Evolutionary conservation across 805 yeast species (phyloP), one percentile per base, ranked within the genome.

Genomic region (Candida namnaoensis): DNA sequence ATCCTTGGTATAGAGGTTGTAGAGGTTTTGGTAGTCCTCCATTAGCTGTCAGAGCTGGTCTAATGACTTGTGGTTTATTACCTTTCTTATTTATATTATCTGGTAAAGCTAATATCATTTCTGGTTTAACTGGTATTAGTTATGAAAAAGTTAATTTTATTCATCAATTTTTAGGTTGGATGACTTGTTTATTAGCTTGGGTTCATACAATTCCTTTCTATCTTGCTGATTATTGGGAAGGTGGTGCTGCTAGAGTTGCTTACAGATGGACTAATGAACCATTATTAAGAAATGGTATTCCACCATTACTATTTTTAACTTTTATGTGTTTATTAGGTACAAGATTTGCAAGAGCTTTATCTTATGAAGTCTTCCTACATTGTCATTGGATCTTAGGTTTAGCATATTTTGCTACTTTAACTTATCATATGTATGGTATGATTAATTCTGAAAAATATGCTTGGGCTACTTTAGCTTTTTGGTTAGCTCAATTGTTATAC

Each of bases 1-100:
- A 69, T 40, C 65, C 65, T 38, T 74, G 71, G 67, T 71, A 71
- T 46, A 57, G 80, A 42, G 74, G 58, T 0, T 77, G 82, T 52
- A 32, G 57, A 5, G 77, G 76, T 0, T 76, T 75, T 54, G 82
- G 82, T 2, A 64, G 78, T 4, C 78, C 81, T n/a, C 82, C 81
- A 9, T 44, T 77, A 32, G 78, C 77, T 0, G 69, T 72, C 1
- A 55, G 82, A 38, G 61, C 80, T 1, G 81, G 80, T 3, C 45
- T 73, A 27, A 67, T 71, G 68, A 67, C 75, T 1, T 58, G 66
- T 30, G 76, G 77, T 0, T 56, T 75, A 37, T 62, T 72, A 7
- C 81, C 82, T 0, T 71, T 74, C 49, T 54, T 75, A 34, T 66
- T 68, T 41, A 59, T 74, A 4, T 51, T 76, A 42, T 67, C 78